phyloP scores from a whole-genome alignment of 441 rosid species.

The Aquilaria agallochum region DNA sequence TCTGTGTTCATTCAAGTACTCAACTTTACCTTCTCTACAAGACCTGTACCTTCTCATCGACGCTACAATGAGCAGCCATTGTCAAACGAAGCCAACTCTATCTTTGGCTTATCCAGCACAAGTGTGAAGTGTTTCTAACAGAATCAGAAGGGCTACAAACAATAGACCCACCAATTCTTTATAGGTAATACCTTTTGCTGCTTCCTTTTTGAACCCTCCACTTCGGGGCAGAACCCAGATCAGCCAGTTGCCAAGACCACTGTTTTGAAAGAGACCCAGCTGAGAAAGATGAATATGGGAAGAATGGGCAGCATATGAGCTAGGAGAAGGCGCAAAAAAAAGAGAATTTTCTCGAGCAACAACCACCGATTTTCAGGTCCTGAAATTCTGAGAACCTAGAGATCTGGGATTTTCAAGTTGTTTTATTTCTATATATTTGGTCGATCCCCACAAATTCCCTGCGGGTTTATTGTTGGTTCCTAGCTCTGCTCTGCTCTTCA shows the following conservation, averaged over 20 bases:
- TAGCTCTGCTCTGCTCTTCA: slow-evolving; percentile 16
- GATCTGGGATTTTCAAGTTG: slow-evolving; percentile 55
- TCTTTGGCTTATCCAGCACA: slow-evolving; percentile 24
- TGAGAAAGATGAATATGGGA: slow-evolving; percentile 19
- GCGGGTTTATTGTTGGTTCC: slow-evolving; percentile 24
- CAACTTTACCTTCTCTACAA: slow-evolving; percentile 21
- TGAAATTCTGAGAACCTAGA: slow-evolving; percentile 77
- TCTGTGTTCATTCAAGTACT: slow-evolving; percentile 20
- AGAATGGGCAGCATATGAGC: slow-evolving; percentile 32
- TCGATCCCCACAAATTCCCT: slow-evolving; percentile 46
- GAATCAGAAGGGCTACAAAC: slow-evolving; percentile 20
- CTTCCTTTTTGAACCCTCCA: neutral
- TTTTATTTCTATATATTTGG: slow-evolving; percentile 26
- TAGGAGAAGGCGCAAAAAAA: slow-evolving; percentile 20
- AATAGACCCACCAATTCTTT: slow-evolving; percentile 21
- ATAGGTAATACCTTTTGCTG: slow-evolving; percentile 13
- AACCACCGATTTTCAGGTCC: slow-evolving; percentile 33
- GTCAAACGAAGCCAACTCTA: slow-evolving; percentile 22
- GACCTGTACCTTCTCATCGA: slow-evolving; percentile 16
- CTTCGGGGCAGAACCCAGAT: slow-evolving; percentile 12
- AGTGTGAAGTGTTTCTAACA: slow-evolving; percentile 15
- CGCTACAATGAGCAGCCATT: slow-evolving; percentile 28
- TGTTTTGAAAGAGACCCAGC: slow-evolving; percentile 15
- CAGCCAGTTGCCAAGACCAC: slow-evolving; percentile 32
- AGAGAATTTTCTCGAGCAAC: slow-evolving; percentile 54